phyloP scores from a whole-genome alignment of 495 filamentous ascomycete species.

The Penicillium coprophilum region DNA sequence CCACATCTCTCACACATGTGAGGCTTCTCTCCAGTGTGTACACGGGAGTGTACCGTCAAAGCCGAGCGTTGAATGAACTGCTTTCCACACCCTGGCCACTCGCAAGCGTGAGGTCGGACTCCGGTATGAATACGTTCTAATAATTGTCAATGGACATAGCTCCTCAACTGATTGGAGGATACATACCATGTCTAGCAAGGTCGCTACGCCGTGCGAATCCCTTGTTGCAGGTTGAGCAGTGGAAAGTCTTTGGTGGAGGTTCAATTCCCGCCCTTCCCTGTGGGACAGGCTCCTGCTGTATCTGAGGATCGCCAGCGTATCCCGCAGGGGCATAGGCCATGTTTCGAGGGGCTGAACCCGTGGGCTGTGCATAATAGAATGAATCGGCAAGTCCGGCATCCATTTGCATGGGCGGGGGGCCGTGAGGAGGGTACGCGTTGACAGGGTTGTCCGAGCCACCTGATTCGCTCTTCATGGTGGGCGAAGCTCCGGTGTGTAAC shows the following conservation, averaged over 20 bases:
- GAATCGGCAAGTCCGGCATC: slow-evolving; percentile 31
- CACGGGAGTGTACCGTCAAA: slow-evolving; percentile 89
- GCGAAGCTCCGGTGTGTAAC: slow-evolving; percentile 41
- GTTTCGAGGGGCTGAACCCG: slow-evolving; percentile 56
- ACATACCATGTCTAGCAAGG: slow-evolving; percentile 88
- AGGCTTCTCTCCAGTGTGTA: slow-evolving; percentile 97
- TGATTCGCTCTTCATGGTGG: slow-evolving; percentile 65
- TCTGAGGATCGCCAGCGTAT: slow-evolving; percentile 36
- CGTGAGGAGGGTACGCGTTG: slow-evolving; percentile 55
- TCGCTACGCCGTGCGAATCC: slow-evolving; percentile 94
- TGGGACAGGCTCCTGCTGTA: slow-evolving; percentile 35
- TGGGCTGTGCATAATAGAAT: slow-evolving; percentile 31
- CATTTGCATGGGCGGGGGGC: slow-evolving; percentile 47
- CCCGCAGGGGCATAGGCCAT: slow-evolving; percentile 45
- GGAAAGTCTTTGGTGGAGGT: slow-evolving; percentile 74
- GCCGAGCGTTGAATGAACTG: slow-evolving; percentile 99
- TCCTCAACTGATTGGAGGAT: neutral
- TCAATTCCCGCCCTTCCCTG: slow-evolving; percentile 48
- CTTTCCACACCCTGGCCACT: slow-evolving; percentile 84
- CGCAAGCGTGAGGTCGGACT: slow-evolving; percentile 87
- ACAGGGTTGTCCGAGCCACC: slow-evolving; percentile 65
- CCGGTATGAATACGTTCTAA: slow-evolving; percentile 95
- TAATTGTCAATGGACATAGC: slow-evolving; percentile 28
- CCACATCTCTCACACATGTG: slow-evolving; percentile 97
- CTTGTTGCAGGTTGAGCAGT: slow-evolving; percentile 88